Evolutionary conservation across 2,329 filamentous ascomycete species (phyloP).

Genomic region (Sporothrix luriei): DNA sequence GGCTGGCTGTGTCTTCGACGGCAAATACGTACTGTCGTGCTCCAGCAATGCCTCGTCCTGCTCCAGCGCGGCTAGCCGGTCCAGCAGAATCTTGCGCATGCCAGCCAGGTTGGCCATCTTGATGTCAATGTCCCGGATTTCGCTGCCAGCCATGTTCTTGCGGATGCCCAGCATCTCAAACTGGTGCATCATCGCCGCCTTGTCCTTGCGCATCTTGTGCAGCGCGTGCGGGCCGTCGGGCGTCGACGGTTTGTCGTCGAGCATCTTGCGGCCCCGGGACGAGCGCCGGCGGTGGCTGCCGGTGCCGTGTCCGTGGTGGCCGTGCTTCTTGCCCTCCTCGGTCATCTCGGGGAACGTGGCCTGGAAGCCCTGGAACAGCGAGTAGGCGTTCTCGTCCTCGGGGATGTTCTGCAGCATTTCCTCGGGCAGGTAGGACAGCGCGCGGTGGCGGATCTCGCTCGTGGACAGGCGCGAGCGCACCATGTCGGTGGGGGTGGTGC

Average conservation of each 20-base stretch:
- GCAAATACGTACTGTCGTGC: slow-evolving; percentile 68
- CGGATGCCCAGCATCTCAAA: slow-evolving; percentile 88
- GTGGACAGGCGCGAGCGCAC: slow-evolving; percentile 90
- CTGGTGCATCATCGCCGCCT: slow-evolving; percentile 76
- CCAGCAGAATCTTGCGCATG: slow-evolving; percentile 90
- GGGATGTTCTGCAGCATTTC: slow-evolving; percentile 88
- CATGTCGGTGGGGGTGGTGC: slow-evolving; percentile 89
- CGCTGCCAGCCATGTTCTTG: slow-evolving; percentile 96
- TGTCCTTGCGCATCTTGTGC: slow-evolving; percentile 76
- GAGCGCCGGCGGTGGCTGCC: slow-evolving; percentile 66
- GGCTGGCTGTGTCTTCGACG: too few species aligned
- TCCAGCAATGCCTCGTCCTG: slow-evolving; percentile 89
- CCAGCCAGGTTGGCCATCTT: slow-evolving; percentile 91
- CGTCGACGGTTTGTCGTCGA: slow-evolving; percentile 61
- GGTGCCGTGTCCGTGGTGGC: slow-evolving; percentile 42
- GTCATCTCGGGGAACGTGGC: slow-evolving; percentile 75
- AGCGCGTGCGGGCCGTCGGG: slow-evolving; percentile 67
- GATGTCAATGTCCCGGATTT: slow-evolving; percentile 94
- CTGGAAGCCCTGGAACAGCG: slow-evolving; percentile 94
- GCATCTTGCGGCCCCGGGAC: slow-evolving; percentile 74
- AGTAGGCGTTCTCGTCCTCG: slow-evolving; percentile 82
- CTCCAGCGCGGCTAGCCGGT: slow-evolving; percentile 81
- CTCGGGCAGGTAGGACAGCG: slow-evolving; percentile 83
- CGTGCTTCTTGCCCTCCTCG: slow-evolving; percentile 69
- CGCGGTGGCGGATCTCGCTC: slow-evolving; percentile 90